These are phyloP conservation scores for Baudoinia panamericana DNA, from an alignment of 495 filamentous ascomycete genomes.

Conservation along the genomic window DNA sequence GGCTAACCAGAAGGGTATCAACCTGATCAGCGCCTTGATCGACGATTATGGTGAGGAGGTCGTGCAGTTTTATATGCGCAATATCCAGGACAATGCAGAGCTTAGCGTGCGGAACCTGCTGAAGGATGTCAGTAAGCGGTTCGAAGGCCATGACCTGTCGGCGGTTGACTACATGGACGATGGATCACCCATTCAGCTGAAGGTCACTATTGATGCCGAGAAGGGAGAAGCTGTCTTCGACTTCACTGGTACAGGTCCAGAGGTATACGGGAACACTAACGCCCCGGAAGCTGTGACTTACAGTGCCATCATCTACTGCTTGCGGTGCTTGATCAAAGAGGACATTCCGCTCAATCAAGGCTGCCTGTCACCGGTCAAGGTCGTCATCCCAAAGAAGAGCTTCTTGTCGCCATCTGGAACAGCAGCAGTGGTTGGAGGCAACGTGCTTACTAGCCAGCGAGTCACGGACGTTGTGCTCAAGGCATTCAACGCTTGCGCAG, in stretches of 20 bases:
- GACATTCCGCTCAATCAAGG: constrained; percentile 97
- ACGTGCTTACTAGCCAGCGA: constrained; percentile 81
- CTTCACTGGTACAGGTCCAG: constrained; percentile 78
- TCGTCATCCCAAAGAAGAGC: constrained; percentile 68
- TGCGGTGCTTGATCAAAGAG: constrained; percentile 80
- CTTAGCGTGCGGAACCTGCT: constrained; percentile 70
- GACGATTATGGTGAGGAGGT: constrained; percentile 80
- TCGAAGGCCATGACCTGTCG: constrained; percentile 59
- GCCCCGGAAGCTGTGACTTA: constrained; percentile 90
- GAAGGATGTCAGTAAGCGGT: constrained; percentile 62
- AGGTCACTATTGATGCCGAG: constrained; percentile 66
- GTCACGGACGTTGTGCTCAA: constrained; percentile 90
- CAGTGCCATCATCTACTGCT: constrained; percentile 91
- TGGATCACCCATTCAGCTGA: constrained; percentile 74
- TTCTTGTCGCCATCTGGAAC: constrained; percentile 77
- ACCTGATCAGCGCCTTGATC: constrained; percentile 71
- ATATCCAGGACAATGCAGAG: constrained; percentile 88
- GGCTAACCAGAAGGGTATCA: constrained; percentile 91
- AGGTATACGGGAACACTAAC: constrained; percentile 93
- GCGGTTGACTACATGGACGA: constrained; percentile 90
- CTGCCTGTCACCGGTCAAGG: constrained; percentile 75
- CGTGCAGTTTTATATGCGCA: constrained; percentile 91
- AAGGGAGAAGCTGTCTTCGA: constrained; percentile 84
- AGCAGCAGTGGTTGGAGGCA: constrained; percentile 89
- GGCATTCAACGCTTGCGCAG: constrained; percentile 81